Percentiles rank a stretch among this genome's conserved stretches.
Conservation (phyloP, 1,139 yeast genomes). For the Debaryomycetaceae sp. region DNA sequence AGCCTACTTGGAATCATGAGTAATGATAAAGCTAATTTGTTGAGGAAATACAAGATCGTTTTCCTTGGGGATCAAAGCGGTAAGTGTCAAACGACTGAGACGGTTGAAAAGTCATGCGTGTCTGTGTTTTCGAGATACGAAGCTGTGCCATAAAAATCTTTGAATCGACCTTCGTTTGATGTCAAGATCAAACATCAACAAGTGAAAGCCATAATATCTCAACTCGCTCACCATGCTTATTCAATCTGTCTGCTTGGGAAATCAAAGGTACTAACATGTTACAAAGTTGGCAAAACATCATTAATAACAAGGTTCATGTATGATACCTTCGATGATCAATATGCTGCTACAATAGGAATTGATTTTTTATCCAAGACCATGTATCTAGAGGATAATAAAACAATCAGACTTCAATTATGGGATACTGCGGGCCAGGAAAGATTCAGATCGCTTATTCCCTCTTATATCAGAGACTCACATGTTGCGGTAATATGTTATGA, state of each 20-base stretch:
- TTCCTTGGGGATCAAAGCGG: slow-evolving; percentile 96
- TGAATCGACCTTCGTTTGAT: background rate
- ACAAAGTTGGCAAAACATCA: slow-evolving; percentile 84
- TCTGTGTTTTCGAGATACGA: too few relatives aligned
- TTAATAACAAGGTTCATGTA: slow-evolving; percentile 95
- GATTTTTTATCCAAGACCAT: slow-evolving; percentile 84
- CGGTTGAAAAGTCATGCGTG: background rate
- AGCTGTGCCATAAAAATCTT: background rate
- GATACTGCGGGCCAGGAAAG: slow-evolving; percentile 68
- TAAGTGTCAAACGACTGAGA: slow-evolving; percentile 20
- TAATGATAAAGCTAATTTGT: slow-evolving; percentile 9
- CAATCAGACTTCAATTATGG: slow-evolving; percentile 52
- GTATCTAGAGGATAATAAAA: slow-evolving; percentile 55
- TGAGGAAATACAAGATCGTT: slow-evolving; percentile 83
- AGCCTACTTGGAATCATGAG: slow-evolving; percentile 1
- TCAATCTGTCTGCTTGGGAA: background rate
- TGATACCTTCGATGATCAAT: slow-evolving; percentile 95
- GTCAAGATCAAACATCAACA: background rate
- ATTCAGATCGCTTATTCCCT: slow-evolving; percentile 62
- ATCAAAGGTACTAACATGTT: slow-evolving; percentile 12
- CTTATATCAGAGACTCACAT: slow-evolving; percentile 93
- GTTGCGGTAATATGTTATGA: slow-evolving; percentile 97
- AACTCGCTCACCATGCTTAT: background rate
- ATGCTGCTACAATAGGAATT: slow-evolving; percentile 94
- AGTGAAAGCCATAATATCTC: too few relatives aligned